Evolutionary conservation across 2,329 filamentous ascomycete species (phyloP), one percentile per base, ranked within the genome.

Genomic region (Fonsecaea monophora): DNA sequence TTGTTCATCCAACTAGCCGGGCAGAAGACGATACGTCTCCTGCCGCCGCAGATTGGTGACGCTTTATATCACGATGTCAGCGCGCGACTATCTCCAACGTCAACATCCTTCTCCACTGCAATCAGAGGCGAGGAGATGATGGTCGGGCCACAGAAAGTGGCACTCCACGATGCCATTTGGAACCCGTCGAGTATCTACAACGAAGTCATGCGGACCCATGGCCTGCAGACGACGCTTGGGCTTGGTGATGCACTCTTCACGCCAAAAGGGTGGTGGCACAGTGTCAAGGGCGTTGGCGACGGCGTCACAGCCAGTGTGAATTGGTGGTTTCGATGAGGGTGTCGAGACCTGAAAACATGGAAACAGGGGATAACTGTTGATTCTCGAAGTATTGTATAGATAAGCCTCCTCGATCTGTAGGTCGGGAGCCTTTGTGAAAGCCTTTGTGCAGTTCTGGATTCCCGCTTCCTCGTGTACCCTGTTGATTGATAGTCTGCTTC

Each of bases 51-150:
- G 0, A 74, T 82, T 2, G 95, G 95, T 0, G 80, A 85, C 55
- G 78, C 73, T 0, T 76, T 97, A 1, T 97, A 93, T 76, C 81
- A 80, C 40, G 74, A 75, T 37, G 82, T 85, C n/a, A 82, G 48
- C 75, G 72, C 70, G 73, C 73, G 3, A 67, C 72, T 38, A 71
- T 69, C 8, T 74, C 70, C 13, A 3, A 53, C 18, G 40, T 61
- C 73, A 70, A 62, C 66, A 8, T 56, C 68, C 1, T 53, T 64
- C 40, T 80, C 76, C 58, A 82, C 82, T 25, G 80, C 79, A 13
- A 83, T 97, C 71, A 85, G 93, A 64, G 91, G 91, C 0, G 84
- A 89, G 10, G 93, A 97, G 75, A 97, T 98, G 94, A 97, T 98
- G 93, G 83, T 89, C 60, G 93, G 93, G 0, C 78, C 81, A 1